Conservation (phyloP, 2,329 filamentous ascomycete genomes). For the Penicillium aurantiogriseum region DNA sequence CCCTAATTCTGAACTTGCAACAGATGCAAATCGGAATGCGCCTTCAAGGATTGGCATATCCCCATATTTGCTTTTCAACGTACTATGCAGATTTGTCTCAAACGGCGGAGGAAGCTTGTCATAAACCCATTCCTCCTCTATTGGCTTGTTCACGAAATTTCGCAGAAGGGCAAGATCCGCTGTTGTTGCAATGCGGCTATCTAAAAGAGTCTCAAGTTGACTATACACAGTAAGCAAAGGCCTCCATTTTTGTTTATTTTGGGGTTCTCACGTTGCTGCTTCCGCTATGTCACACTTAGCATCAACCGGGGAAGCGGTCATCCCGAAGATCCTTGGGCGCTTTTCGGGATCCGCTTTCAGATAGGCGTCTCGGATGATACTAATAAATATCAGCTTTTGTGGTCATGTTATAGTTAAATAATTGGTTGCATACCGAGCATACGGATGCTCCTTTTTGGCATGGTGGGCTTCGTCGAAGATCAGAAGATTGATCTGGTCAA, state of each 20-base stretch:
- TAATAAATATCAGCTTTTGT: conserved; percentile 25
- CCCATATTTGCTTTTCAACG: conserved; percentile 54
- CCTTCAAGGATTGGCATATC: conserved; percentile 54
- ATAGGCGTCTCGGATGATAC: conserved; percentile 87
- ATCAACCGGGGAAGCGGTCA: conserved; percentile 96
- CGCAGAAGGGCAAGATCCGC: conserved; percentile 59
- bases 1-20: conserved; percentile 67
- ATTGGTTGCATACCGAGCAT: conserved; percentile 59
- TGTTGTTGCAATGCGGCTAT: conserved; percentile 80
- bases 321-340: conserved; percentile 81
- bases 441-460: conserved; percentile 89
- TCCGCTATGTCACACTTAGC: conserved; percentile 69
- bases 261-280: conserved; percentile 55
- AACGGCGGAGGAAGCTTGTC: conserved; percentile 54
- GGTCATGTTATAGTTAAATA: neutral
- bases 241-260: neutral
- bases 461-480: conserved; percentile 97
- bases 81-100: conserved; percentile 63
- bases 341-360: conserved; percentile 47
- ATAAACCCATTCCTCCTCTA: conserved; percentile 58
- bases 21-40: conserved; percentile 59
- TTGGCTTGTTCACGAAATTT: conserved; percentile 58
- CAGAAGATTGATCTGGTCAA: conserved; percentile 81
- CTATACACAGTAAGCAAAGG: conserved; percentile 26
- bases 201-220: conserved; percentile 72